Conservation (phyloP, 2,329 filamentous ascomycete genomes). For the Colletotrichum sp. region DNA sequence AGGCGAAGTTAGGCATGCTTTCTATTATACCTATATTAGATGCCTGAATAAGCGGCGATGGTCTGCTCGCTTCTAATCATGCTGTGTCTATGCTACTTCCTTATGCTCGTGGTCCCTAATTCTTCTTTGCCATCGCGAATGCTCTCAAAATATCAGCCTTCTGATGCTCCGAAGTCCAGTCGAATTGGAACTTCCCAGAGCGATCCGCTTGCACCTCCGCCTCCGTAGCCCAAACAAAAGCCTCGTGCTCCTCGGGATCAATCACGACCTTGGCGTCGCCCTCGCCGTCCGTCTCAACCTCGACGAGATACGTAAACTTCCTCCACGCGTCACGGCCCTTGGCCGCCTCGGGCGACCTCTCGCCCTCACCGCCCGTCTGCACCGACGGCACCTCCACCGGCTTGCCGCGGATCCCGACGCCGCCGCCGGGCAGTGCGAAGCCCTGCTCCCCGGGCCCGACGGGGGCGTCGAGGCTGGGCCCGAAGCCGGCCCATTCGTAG, state of each 20-base stretch:
- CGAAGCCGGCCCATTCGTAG: constrained; percentile 17
- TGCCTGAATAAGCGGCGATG: not conserved
- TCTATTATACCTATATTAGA: not conserved
- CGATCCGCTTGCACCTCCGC: constrained; percentile 34
- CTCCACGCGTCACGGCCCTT: constrained; percentile 28
- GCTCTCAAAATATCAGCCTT: constrained; percentile 18
- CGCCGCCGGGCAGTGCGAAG: not conserved
- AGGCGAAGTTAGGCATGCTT: not conserved
- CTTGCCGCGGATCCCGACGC: not conserved
- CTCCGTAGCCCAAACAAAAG: constrained; percentile 41
- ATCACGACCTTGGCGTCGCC: constrained; percentile 23
- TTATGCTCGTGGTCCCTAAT: not conserved
- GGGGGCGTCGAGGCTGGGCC: not conserved
- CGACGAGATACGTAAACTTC: constrained; percentile 39
- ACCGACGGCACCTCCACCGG: not conserved
- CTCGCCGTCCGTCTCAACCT: constrained; percentile 28
- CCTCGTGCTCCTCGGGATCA: constrained; percentile 46
- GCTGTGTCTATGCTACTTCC: not conserved
- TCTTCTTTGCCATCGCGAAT: constrained; percentile 4
- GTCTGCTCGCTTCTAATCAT: not conserved
- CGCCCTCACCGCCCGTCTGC: constrained; percentile 13
- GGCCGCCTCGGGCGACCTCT: not conserved
- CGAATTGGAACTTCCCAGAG: not conserved
- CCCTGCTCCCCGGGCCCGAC: constrained; percentile 22
- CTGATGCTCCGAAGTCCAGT: constrained; percentile 22